Evolutionary conservation across 2,329 filamentous ascomycete species (phyloP), one percentile per base, ranked within the genome.

Genomic region (Phialophora tarda): DNA sequence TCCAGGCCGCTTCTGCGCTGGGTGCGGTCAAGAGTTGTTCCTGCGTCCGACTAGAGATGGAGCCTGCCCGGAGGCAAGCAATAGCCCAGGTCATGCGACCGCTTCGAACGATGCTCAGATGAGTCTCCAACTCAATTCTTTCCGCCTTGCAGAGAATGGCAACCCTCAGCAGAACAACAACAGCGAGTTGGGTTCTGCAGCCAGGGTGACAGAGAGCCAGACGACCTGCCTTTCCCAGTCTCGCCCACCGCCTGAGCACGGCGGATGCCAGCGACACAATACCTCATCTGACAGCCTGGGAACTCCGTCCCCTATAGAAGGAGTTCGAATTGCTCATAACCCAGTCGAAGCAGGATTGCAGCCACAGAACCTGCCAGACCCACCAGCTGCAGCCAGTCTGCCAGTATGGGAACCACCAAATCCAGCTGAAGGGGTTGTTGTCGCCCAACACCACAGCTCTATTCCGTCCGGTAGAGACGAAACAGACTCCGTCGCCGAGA

Each of bases 1-100:
- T 51, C 24, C 24, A 26, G 48, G 48, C 24, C 48, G 48, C 24
- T 51, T 51, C 48, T 51, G 48, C 21, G 21, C 48, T 51, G 48
- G 48, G 4, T 51, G 48, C 24, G 48, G 48, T 17, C 10, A 28
- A 1, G 21, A 51, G 48, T 23, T 51, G 21, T 51, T 26, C 48
- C 2, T 51, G 10, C 48, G 48, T 12, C 21, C 21, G 24, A 23
- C 3, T 28, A 51, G 10, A 51, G 21, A 28, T 17, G 48, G n/a
- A 23, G 21, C 48, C 11, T 14, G 23, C 10, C 48, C 10, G 11
- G 23, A 6, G 21, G 23, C 38, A 5, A 21, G 38, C 38, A 44
- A n/a, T 44, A 7, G 6, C 38, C 38, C 8, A 17, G 38, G 4
- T n/a, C 17, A 6, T 17, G 38, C 38, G 38, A n/a, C 38, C 6